A percentile compares a stretch with the other conserved stretches of the same genome.
phyloP scores from a whole-genome alignment of 2,329 filamentous ascomycete species.

The Fonsecaea nubica region DNA sequence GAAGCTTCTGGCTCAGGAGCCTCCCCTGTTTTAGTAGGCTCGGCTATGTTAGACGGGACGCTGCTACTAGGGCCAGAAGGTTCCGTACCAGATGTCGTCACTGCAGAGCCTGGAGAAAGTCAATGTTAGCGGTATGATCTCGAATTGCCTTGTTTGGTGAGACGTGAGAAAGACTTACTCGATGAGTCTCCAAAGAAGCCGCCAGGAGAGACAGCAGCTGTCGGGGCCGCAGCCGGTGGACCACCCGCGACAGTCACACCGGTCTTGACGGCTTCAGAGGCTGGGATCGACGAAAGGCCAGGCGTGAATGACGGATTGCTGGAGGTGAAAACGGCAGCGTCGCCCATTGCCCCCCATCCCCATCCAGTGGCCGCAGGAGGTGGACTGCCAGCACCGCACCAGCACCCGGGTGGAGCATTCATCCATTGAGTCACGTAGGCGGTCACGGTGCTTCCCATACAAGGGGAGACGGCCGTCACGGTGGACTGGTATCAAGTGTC shows the following conservation, averaged over 20 bases:
- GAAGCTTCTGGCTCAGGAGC: slow-evolving; percentile 24
- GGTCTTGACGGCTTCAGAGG: slow-evolving; percentile 34
- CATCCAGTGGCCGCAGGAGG: slow-evolving; percentile 1
- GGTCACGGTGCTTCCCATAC: slow-evolving; percentile 31
- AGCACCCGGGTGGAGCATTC: slow-evolving; percentile 34
- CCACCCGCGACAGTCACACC: slow-evolving; percentile 33
- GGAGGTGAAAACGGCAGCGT: slow-evolving; percentile 27
- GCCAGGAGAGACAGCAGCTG: slow-evolving; percentile 25
- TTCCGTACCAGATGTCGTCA: slow-evolving; percentile 31
- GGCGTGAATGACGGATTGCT: slow-evolving; percentile 28
- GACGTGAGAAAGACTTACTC: slow-evolving; percentile 22
- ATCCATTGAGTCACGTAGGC: slow-evolving; percentile 32
- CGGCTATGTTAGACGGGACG: slow-evolving; percentile 32
- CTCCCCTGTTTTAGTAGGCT: slow-evolving; percentile 31
- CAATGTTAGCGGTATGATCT: background rate
- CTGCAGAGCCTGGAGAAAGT: slow-evolving; percentile 13
- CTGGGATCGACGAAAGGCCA: slow-evolving; percentile 37
- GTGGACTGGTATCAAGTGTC: slow-evolving; percentile 25
- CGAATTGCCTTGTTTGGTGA: too few species aligned
- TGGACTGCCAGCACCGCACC: slow-evolving; percentile 23
- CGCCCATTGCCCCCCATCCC: slow-evolving; percentile 15
- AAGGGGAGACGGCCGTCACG: slow-evolving; percentile 33
- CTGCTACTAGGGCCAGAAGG: slow-evolving; percentile 31
- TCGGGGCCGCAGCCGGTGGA: slow-evolving; percentile 21
- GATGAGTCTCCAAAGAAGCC: slow-evolving; percentile 23